These are phyloP conservation scores for Naganishia kalamii DNA, from an alignment of 768 basidiomycete species.

Conservation along the genomic window DNA sequence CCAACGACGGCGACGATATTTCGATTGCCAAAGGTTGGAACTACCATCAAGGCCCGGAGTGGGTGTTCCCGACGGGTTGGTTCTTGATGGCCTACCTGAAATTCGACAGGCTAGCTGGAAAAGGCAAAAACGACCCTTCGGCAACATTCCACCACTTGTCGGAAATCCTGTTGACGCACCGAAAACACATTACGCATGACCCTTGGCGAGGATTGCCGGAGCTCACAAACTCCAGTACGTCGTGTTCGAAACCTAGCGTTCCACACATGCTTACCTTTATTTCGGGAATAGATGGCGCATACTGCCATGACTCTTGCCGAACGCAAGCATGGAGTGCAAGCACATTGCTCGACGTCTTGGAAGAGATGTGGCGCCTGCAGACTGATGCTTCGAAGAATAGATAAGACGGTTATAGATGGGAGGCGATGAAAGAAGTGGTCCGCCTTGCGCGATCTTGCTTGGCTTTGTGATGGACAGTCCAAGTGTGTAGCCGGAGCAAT, in stretches of 20 bases:
- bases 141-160: slow-evolving; percentile 76
- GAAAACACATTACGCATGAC: slow-evolving; percentile 68
- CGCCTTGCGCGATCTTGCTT: too few species aligned
- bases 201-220: slow-evolving; percentile 93
- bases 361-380: slow-evolving; percentile 57
- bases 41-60: slow-evolving; percentile 75
- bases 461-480: background rate
- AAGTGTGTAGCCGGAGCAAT: background rate
- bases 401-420: too few species aligned
- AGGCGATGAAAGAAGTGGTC: too few species aligned
- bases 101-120: slow-evolving; percentile 69
- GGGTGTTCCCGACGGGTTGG: slow-evolving; percentile 93
- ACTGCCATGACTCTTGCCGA: slow-evolving; percentile 79
- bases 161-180: slow-evolving; percentile 61
- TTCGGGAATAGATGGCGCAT: slow-evolving; percentile 51
- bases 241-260: background rate
- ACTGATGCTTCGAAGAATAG: background rate
- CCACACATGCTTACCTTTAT: background rate
- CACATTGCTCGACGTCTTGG: slow-evolving; percentile 81
- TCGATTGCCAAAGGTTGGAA: slow-evolving; percentile 87
- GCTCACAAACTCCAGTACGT: slow-evolving; percentile 40
- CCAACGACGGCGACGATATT: slow-evolving; percentile 79
- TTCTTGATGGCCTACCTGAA: slow-evolving; percentile 87
- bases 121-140: slow-evolving; percentile 64
- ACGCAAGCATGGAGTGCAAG: slow-evolving; percentile 97